Evolutionary conservation across 2,329 filamentous ascomycete species (phyloP), one percentile per base, ranked within the genome.

Genomic region (Aspergillus sp.): DNA sequence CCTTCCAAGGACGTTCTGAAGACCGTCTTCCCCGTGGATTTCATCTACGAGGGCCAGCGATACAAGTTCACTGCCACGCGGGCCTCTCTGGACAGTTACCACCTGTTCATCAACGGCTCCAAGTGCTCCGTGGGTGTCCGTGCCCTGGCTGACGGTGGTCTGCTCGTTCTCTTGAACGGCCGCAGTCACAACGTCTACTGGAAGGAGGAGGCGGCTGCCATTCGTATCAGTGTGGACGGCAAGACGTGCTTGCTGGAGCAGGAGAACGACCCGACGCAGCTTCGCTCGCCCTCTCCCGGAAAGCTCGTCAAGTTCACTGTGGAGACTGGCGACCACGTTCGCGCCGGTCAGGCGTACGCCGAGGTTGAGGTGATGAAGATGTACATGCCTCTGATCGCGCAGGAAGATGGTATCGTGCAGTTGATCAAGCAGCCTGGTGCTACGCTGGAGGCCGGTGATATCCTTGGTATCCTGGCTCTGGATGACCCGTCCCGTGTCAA

Each of bases 311-410:
- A 96, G 81, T 99, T 95, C 79, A 90, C 92, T 1, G 91, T 99
- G 2, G 95, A 97, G 77, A 98, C 96, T 71, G 95, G 95, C 62
- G 85, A 92, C 68, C 95, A 99, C 75, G 87, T 99, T 77, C 89
- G 87, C 77, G 92, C 96, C 69, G 94, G 94, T 58, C 91, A 98
- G 77, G 84, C 94, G 36, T 99, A 92, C 73, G 95, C 95, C 57
- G 95, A 99, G 78, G 94, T 99, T 46, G 95, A 99, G 80, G 95
- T 99, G 79, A 99, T 99, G 95, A 99, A 99, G 85, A 99, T 99
- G 95, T 98, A 98, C 85, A 99, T 99, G 95, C 95, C 95, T 71
- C 84, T 99, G 57, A 85, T 99, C 62, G 91, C 95, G 2, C 90
- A 93, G 74, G 95, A 99, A 77, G 95, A 96, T 70, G 95, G 95